phyloP scores from a whole-genome alignment of 1,284 basidiomycete species.

The Xerocomus nothofagi region DNA sequence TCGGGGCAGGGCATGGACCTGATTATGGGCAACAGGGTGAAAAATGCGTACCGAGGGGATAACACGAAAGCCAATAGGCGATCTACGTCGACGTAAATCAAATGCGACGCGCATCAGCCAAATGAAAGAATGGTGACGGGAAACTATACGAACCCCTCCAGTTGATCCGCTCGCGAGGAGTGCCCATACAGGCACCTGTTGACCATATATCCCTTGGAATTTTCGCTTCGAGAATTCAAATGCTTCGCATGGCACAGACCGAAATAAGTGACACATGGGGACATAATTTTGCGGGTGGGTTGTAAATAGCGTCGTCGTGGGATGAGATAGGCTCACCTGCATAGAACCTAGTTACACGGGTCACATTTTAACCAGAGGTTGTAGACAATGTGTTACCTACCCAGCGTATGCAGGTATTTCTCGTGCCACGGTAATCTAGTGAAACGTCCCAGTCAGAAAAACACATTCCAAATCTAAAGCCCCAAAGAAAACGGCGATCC shows the following conservation, averaged over 20 bases:
- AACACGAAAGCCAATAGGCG: constrained; percentile 92
- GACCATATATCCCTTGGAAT: constrained; percentile 63
- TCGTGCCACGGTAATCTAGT: constrained; percentile 83
- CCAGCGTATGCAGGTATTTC: constrained; percentile 97
- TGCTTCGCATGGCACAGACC: constrained; percentile 42
- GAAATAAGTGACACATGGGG: neutral
- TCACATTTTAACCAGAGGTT: neutral
- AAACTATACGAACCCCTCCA: constrained; percentile 72
- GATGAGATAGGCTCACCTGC: constrained; percentile 47
- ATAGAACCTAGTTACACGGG: constrained; percentile 59
- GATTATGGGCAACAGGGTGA: neutral
- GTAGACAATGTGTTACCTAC: constrained; percentile 40
- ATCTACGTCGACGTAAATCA: constrained; percentile 48
- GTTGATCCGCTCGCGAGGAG: constrained; percentile 83
- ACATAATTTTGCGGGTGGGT: neutral
- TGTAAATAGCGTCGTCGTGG: neutral
- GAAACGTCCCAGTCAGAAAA: neutral
- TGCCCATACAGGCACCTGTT: constrained; percentile 85
- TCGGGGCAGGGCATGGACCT: neutral
- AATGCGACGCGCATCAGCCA: neutral
- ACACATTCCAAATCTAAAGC: too few relatives aligned
- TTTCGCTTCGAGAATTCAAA: constrained; percentile 88
- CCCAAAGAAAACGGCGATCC: neutral
- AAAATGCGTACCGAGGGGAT: constrained; percentile 66
- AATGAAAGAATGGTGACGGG: neutral